Evolutionary conservation across 352 stramenopile genomes (phyloP).

Genomic region (Pythium brachiatum): DNA sequence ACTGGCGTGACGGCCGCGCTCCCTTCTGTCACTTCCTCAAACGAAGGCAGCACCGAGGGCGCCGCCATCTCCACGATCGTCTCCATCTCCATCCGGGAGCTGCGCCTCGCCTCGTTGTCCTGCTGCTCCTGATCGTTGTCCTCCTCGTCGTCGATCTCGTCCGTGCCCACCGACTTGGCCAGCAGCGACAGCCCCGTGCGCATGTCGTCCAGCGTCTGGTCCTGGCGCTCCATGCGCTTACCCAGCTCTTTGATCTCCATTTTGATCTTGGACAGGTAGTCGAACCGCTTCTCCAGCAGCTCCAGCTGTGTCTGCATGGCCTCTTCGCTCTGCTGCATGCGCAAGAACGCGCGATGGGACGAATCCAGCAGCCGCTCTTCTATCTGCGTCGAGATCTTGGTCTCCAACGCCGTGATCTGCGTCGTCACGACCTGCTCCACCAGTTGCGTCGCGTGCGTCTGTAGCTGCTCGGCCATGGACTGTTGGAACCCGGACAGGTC

Average conservation of each 20-base stretch:
- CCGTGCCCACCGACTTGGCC: slow-evolving; percentile 56
- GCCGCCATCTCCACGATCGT: not conserved
- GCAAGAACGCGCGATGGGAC: slow-evolving; percentile 28
- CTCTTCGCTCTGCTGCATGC: slow-evolving; percentile 40
- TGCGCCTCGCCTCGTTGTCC: not conserved
- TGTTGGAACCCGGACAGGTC: slow-evolving; percentile 18
- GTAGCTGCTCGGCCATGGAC: slow-evolving; percentile 18
- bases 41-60: not conserved
- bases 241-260: slow-evolving; percentile 72
- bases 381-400: slow-evolving; percentile 30
- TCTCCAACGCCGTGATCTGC: slow-evolving; percentile 29
- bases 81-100: slow-evolving; percentile 2
- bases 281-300: slow-evolving; percentile 69
- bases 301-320: slow-evolving; percentile 44
- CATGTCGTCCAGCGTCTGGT: slow-evolving; percentile 62
- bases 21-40: not conserved
- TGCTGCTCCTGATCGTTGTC: slow-evolving; percentile 13
- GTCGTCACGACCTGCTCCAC: slow-evolving; percentile 23
- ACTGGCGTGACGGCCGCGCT: not conserved
- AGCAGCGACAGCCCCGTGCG: slow-evolving; percentile 54
- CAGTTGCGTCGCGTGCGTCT: slow-evolving; percentile 19
- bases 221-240: slow-evolving; percentile 53
- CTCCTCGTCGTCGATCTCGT: slow-evolving; percentile 56
- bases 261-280: slow-evolving; percentile 66
- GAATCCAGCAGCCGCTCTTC: slow-evolving; percentile 31